Conservation (phyloP, 345 rosid species). For the Pelargonium nanum region DNA sequence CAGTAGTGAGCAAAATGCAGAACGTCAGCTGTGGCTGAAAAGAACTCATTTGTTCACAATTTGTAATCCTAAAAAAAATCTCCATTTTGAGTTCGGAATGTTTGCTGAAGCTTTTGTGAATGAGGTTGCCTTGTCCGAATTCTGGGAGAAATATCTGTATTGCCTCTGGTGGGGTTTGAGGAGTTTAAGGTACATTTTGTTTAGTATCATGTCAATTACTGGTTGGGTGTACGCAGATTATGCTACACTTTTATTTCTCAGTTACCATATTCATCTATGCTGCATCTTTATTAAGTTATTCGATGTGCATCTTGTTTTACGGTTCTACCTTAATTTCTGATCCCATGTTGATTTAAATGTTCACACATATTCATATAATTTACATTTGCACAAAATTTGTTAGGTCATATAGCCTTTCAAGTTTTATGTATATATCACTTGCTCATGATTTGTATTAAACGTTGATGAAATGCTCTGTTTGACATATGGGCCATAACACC, state of each 20-base stretch:
- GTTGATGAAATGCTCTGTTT: background rate
- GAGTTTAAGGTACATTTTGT: constrained; percentile 43
- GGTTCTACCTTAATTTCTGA: too few species aligned
- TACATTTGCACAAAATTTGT: too few species aligned
- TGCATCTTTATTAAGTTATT: background rate
- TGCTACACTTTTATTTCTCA: background rate
- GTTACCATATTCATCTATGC: background rate
- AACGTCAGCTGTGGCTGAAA: constrained; percentile 54
- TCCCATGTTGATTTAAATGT: background rate
- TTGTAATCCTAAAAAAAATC: constrained; percentile 47
- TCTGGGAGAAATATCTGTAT: constrained; percentile 57
- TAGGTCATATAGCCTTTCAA: too few species aligned
- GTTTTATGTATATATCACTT: background rate
- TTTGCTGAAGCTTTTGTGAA: constrained; percentile 58
- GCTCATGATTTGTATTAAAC: background rate
- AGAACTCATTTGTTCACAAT: constrained; percentile 24
- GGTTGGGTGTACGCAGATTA: background rate
- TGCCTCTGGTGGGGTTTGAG: constrained; percentile 94
- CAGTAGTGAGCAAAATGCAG: constrained; percentile 25
- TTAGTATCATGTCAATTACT: background rate
- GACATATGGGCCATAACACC: too few species aligned
- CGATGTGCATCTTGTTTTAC: background rate
- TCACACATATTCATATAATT: background rate
- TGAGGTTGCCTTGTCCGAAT: constrained; percentile 45
- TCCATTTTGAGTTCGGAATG: constrained; percentile 58